Conservation (phyloP, 2,329 filamentous ascomycete genomes). For the Botryotinia narcissicola region DNA sequence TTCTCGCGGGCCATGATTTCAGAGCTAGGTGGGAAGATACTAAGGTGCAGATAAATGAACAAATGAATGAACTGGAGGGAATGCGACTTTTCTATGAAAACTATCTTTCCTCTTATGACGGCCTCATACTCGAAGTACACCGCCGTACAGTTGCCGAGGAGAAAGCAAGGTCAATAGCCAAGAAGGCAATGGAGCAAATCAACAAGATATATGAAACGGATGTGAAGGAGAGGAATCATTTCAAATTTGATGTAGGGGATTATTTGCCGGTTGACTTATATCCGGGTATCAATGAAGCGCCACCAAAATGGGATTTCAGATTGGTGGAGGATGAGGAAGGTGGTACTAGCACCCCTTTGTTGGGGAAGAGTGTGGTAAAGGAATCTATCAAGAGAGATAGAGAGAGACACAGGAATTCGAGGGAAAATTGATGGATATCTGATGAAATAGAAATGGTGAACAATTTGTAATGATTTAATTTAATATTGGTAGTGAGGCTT, state of each 20-base stretch:
- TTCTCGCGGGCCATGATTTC: constrained; percentile 64
- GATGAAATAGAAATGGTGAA: no score
- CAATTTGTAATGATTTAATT: background rate
- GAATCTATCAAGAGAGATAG: constrained; percentile 32
- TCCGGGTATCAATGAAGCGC: constrained; percentile 64
- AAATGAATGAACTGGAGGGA: constrained; percentile 72
- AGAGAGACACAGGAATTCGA: constrained; percentile 27
- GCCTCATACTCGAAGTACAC: constrained; percentile 78
- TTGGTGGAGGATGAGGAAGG: constrained; percentile 24
- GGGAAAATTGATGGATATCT: background rate
- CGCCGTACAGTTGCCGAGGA: constrained; percentile 71
- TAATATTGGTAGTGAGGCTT: background rate
- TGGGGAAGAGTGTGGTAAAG: constrained; percentile 33
- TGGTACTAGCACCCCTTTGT: constrained; percentile 27
- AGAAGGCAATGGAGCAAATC: constrained; percentile 73
- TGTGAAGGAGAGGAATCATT: constrained; percentile 68
- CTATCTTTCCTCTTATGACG: constrained; percentile 81
- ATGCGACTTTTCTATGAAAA: constrained; percentile 82
- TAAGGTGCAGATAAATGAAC: constrained; percentile 63
- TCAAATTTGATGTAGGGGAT: constrained; percentile 79
- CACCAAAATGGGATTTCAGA: constrained; percentile 35
- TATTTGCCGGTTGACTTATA: constrained; percentile 86
- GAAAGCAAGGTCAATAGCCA: constrained; percentile 70
- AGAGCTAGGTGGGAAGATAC: constrained; percentile 70
- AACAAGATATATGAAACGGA: constrained; percentile 75